phyloP scores from a whole-genome alignment of 2,329 filamentous ascomycete species.

The Teratosphaeria destructans region DNA sequence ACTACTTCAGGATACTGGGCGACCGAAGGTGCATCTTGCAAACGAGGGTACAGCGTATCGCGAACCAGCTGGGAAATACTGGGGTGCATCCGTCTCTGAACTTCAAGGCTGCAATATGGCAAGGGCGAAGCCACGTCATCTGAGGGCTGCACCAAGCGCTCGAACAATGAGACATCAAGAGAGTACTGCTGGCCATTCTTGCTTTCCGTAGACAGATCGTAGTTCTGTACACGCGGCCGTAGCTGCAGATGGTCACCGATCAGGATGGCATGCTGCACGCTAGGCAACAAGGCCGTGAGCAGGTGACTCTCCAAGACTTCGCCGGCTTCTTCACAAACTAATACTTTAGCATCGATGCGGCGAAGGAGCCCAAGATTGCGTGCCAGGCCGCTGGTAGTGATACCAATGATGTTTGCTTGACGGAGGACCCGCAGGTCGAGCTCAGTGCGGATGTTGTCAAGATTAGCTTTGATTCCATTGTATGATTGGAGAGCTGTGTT shows the following conservation, averaged over 20 bases:
- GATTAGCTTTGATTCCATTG: constrained; percentile 5
- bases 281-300: constrained; percentile 49
- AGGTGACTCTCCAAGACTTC: constrained; percentile 57
- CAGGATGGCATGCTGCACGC: constrained; percentile 50
- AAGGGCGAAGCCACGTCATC: constrained; percentile 11
- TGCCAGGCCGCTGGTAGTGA: constrained; percentile 52
- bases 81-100: constrained; percentile 57
- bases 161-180: constrained; percentile 52
- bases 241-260: constrained; percentile 57
- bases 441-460: constrained; percentile 27
- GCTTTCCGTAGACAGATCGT: constrained; percentile 40
- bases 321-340: constrained; percentile 59
- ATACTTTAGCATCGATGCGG: constrained; percentile 42
- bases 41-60: constrained; percentile 45
- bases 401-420: constrained; percentile 44
- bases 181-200: constrained; percentile 41
- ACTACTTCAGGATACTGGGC: constrained; percentile 36
- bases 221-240: constrained; percentile 48
- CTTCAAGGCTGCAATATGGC: constrained; percentile 38
- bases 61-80: constrained; percentile 49
- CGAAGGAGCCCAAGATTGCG: constrained; percentile 40
- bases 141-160: constrained; percentile 41
- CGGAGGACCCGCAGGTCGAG: constrained; percentile 29
- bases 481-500: constrained; percentile 10
- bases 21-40: constrained; percentile 41